Evolutionary conservation across 495 filamentous ascomycete species (phyloP).

Genomic region (Barbatosphaeria neglecta): DNA sequence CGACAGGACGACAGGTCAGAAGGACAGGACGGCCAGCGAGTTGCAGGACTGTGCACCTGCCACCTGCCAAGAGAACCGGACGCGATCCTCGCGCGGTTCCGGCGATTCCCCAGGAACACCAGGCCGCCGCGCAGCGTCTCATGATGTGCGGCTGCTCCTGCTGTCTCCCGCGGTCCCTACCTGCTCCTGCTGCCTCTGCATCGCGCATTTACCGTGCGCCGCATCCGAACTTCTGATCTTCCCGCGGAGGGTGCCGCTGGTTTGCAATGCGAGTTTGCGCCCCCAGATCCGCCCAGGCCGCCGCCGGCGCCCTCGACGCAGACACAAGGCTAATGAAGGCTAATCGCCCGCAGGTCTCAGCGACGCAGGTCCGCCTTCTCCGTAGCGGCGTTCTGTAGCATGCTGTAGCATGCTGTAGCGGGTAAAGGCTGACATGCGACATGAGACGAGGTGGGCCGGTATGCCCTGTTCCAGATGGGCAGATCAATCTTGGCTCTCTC

Average conservation of each 20-base stretch:
- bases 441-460: neutral
- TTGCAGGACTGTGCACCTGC: no score
- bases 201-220: neutral
- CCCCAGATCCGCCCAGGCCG: no score
- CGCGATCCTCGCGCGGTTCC: neutral
- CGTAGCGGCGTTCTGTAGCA: neutral
- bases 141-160: neutral
- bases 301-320: no score
- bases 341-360: no score
- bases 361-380: no score
- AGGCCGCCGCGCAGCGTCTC: neutral
- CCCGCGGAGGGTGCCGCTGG: neutral
- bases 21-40: no score
- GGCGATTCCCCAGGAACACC: neutral
- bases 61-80: neutral
- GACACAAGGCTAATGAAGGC: neutral
- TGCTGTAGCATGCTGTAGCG: no score
- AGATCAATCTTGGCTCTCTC: neutral
- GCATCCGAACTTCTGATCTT: neutral
- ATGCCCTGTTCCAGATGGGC: neutral
- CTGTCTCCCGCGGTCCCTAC: no score
- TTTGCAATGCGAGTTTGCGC: slow-evolving; percentile 1
- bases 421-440: neutral
- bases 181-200: neutral
- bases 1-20: neutral